Evolutionary conservation across 768 basidiomycete species (phyloP), one percentile per base, ranked within the genome.

Genomic region (Hygrocybe coccinea): DNA sequence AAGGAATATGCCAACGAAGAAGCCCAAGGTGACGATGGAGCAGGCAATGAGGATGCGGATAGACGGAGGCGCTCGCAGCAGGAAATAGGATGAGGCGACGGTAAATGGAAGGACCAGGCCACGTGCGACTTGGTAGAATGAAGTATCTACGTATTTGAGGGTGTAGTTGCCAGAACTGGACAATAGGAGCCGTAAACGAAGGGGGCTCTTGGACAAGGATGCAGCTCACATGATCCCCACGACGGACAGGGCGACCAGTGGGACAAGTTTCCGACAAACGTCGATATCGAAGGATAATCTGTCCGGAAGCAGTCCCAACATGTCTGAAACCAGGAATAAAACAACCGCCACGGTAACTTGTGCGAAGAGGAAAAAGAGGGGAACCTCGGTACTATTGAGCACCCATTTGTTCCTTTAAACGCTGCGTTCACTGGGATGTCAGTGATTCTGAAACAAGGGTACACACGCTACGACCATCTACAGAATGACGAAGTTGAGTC

Each of bases 101-200:
- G 95, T 98, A 77, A 93, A 89, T 0, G 95, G 95, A 21, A 98
- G 84, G 25, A 98, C 83, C 57, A 98, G 79, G 9, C 95, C 95
- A 12, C 95, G 87, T 0, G 95, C 95, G 59, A 98, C 88, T 74
- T 95, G 94, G 69, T 95, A 94, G 71, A 95, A 93, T 0, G 92
- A 94, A 10, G 91, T 90, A 55, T 94, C 93, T 62, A 97, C 94
- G 64, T 89, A 91, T 83, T 93, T 91, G 56, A 95, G 79, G 41
- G 89, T 92, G 66, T 85, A 93, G 68, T 94, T 95, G 71, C 89
- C 89, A 66, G 90, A 87, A 64, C 89, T 91, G 66, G 25, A n/a
- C 10, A 25, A 19, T 43, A 17, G 11, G 41, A 21, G 22, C 51
- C n/a, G 48, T 22, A 21, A 36, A 29, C n/a, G 37, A 24, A 10